Conservation (phyloP, 768 basidiomycete species). For the Boletus eberwhitei region DNA sequence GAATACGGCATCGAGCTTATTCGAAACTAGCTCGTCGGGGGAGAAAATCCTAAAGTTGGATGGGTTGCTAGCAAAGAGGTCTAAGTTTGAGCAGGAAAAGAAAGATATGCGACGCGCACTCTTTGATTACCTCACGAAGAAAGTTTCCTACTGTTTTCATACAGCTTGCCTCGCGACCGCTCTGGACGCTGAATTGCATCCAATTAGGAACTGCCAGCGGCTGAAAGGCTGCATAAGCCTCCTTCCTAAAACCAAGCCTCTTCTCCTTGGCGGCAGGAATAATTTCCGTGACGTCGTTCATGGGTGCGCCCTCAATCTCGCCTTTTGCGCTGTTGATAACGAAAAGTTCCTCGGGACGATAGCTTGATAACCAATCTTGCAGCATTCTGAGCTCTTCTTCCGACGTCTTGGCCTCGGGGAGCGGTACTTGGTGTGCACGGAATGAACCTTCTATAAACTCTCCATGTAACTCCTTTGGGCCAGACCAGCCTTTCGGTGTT, state of each 20-base stretch:
- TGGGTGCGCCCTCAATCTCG: slow-evolving; percentile 45
- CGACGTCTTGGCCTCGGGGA: slow-evolving; percentile 66
- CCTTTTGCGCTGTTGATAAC: slow-evolving; percentile 14
- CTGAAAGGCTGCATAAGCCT: slow-evolving; percentile 59
- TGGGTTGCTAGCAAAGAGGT: slow-evolving; percentile 54
- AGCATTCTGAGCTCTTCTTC: slow-evolving; percentile 60
- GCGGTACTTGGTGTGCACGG: slow-evolving; percentile 85
- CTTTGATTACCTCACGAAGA: slow-evolving; percentile 52
- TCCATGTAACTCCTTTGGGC: slow-evolving; percentile 64
- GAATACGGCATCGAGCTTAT: slow-evolving; percentile 83
- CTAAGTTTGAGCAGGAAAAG: background rate
- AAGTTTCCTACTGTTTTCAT: slow-evolving; percentile 69
- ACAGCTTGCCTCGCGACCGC: slow-evolving; percentile 63
- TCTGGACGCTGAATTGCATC: slow-evolving; percentile 48
- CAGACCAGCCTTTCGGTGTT: slow-evolving; percentile 79
- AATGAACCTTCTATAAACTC: slow-evolving; percentile 79
- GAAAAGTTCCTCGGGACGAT: slow-evolving; percentile 68
- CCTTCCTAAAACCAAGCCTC: slow-evolving; percentile 68
- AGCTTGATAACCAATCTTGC: slow-evolving; percentile 71
- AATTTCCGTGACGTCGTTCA: slow-evolving; percentile 52
- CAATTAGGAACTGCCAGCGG: slow-evolving; percentile 68
- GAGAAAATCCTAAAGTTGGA: slow-evolving; percentile 83
- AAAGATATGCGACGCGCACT: slow-evolving; percentile 35
- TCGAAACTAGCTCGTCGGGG: slow-evolving; percentile 84
- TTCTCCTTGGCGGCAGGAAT: slow-evolving; percentile 53